Percentiles rank a stretch among this genome's conserved stretches.
phyloP scores from a whole-genome alignment of 1,139 yeast genomes.

The Saccharomyces hybrid region DNA sequence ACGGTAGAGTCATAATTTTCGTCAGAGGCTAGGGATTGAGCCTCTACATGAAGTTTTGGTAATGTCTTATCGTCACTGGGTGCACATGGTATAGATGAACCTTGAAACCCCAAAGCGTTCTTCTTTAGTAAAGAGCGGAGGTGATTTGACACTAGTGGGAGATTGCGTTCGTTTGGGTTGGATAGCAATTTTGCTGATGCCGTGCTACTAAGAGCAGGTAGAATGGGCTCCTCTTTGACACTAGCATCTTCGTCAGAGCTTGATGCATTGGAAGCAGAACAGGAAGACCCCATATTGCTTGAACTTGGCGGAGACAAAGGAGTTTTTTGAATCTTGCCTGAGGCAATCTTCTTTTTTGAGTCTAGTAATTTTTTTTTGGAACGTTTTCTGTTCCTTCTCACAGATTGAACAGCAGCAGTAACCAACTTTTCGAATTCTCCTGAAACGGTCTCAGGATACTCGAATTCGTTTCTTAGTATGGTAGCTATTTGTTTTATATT shows the following conservation, averaged over 20 bases:
- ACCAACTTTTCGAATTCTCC: constrained; percentile 83
- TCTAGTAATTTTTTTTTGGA: constrained; percentile 30
- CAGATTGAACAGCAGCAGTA: constrained; percentile 84
- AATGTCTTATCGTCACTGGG: neutral
- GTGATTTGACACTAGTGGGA: neutral
- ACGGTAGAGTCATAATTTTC: constrained; percentile 20
- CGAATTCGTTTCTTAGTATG: constrained; percentile 65
- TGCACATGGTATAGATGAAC: neutral
- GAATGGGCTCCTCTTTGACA: neutral
- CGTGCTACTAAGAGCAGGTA: neutral
- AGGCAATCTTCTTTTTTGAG: neutral
- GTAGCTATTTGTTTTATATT: constrained; percentile 73
- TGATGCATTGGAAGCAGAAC: neutral
- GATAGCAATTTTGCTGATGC: neutral
- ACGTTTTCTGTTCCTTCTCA: constrained; percentile 58
- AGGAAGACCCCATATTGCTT: constrained; percentile 6
- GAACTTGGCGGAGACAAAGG: constrained; percentile 8
- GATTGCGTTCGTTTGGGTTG: neutral
- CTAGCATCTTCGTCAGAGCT: neutral
- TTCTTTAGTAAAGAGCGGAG: neutral
- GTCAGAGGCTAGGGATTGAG: constrained; percentile 1
- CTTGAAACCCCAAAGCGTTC: neutral
- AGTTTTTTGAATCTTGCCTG: constrained; percentile 1
- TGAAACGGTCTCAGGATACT: constrained; percentile 49
- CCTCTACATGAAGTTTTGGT: neutral